Base-by-base conservation (phyloP, 139 green algal species). In the Bryopsis sp. region DNA sequence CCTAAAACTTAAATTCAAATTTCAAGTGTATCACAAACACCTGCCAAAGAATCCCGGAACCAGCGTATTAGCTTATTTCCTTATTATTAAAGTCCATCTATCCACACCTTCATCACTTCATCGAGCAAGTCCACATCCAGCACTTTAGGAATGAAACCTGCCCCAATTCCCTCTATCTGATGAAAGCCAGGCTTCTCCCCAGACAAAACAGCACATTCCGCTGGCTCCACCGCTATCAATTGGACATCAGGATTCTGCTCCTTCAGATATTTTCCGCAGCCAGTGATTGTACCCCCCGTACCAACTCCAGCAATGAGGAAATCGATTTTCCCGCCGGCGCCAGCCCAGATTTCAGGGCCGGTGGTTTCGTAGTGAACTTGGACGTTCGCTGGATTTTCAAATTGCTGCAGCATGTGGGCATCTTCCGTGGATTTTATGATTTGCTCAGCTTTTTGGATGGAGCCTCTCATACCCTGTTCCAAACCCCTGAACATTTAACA, bases 271-370 rank as follows among this genome's bases (percentile, higher is more conserved):
- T 75, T 60, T 7, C 91, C 91, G 34, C 48, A 78, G 76, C 82
- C 82, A 28, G 89, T 93, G 71, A 99, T 95, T 29, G 94, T 99
- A 37, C 94, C 94, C n/a, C 94, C 94, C 0, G 94, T 99, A 48
- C 94, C 94, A 48, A 99, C 94, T 1, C 94, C 94, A 6, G 84
- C 80, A 39, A 99, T 84, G 34, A 99, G 76, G 35, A 97, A 88
- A 78, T 97, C 94, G 11, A 99, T 78, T 31, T 84, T 66, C 8
- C 92, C 92, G 6, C 64, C 79, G 8, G 92, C 93, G 48, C 89
- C 83, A 0, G 79, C 33, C 87, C 89, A 97, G 38, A 97, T 91
- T 74, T 97, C 92, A n/a, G 88, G 89, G 6, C 92, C 92, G 1
- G 90, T 96, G 11, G 84, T 89, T 3, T 60, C 6, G 37, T 90